Conservation (phyloP, 495 filamentous ascomycete genomes). For the Diplogelasinospora grovesii region DNA sequence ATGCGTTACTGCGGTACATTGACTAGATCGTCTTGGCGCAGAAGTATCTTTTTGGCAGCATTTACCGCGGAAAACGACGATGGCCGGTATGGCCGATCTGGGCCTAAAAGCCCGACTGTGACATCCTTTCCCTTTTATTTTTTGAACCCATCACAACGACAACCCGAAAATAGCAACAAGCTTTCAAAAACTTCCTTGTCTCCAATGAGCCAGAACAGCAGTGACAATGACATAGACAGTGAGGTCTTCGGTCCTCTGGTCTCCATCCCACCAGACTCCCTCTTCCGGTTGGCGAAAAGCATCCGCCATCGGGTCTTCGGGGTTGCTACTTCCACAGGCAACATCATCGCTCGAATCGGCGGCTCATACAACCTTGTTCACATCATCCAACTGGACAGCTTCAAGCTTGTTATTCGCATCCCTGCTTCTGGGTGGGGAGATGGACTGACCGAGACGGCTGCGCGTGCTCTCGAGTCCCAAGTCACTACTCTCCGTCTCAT, state of each 20-base stretch:
- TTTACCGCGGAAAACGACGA: too few relatives aligned
- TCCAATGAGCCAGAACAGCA: not conserved
- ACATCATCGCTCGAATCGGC: not conserved
- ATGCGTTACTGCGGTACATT: too few relatives aligned
- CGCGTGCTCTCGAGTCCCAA: slow-evolving; percentile 18
- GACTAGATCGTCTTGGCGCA: too few relatives aligned
- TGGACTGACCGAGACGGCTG: slow-evolving; percentile 14
- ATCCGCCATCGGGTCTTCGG: not conserved
- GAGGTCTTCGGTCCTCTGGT: not conserved
- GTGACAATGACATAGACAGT: not conserved
- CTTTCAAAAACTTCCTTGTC: too few relatives aligned
- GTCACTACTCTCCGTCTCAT: slow-evolving; percentile 22
- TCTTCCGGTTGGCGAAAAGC: not conserved
- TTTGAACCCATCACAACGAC: too few relatives aligned
- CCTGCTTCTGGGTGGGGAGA: slow-evolving; percentile 14
- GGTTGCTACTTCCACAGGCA: not conserved
- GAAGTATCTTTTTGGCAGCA: too few relatives aligned
- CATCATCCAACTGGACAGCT: slow-evolving; percentile 13
- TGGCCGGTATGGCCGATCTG: too few relatives aligned
- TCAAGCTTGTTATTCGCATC: slow-evolving; percentile 22
- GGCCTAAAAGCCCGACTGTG: too few relatives aligned
- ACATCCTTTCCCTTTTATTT: too few relatives aligned
- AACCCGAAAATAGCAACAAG: too few relatives aligned
- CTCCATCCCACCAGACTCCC: not conserved
- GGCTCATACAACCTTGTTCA: slow-evolving; percentile 19